phyloP scores from a whole-genome alignment of 768 basidiomycete genomes.

The Rhizopogon vulgaris region DNA sequence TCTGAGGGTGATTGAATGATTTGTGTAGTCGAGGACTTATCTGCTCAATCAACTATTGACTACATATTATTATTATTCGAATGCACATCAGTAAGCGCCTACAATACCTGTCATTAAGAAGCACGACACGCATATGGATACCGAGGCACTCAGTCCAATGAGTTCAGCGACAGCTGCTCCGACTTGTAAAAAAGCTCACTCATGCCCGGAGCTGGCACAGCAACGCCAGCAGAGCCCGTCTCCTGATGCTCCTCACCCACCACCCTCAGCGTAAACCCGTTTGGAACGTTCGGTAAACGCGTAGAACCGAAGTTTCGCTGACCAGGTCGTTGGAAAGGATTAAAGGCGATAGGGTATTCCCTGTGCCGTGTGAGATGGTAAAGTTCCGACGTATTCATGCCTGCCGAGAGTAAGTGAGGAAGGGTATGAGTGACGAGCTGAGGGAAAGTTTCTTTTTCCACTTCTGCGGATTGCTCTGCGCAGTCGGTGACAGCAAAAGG shows the following conservation, averaged over 20 bases:
- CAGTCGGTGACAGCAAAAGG: conserved; percentile 32
- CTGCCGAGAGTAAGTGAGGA: conserved; percentile 12
- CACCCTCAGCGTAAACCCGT: conserved; percentile 26
- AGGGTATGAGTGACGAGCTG: conserved; percentile 23
- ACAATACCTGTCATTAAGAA: too few species aligned
- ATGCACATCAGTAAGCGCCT: too few species aligned
- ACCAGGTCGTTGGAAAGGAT: conserved; percentile 28
- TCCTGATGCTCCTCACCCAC: conserved; percentile 14
- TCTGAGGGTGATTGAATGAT: too few species aligned
- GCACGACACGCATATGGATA: background rate
- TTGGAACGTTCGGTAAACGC: conserved; percentile 25
- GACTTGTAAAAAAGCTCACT: conserved; percentile 10
- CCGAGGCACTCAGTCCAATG: conserved; percentile 17
- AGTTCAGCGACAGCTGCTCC: conserved; percentile 18
- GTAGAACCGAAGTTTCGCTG: conserved; percentile 21
- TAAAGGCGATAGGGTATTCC: conserved; percentile 23
- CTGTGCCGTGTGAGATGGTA: conserved; percentile 20
- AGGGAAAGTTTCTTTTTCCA: conserved; percentile 22
- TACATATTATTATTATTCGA: too few species aligned
- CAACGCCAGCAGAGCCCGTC: background rate
- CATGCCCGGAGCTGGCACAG: background rate
- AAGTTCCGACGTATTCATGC: conserved; percentile 15
- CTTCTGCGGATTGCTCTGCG: conserved; percentile 30
- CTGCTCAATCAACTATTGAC: too few species aligned
- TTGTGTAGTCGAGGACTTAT: too few species aligned